phyloP scores from a whole-genome alignment of 495 filamentous ascomycete species.

The Lophiotrema nucula region DNA sequence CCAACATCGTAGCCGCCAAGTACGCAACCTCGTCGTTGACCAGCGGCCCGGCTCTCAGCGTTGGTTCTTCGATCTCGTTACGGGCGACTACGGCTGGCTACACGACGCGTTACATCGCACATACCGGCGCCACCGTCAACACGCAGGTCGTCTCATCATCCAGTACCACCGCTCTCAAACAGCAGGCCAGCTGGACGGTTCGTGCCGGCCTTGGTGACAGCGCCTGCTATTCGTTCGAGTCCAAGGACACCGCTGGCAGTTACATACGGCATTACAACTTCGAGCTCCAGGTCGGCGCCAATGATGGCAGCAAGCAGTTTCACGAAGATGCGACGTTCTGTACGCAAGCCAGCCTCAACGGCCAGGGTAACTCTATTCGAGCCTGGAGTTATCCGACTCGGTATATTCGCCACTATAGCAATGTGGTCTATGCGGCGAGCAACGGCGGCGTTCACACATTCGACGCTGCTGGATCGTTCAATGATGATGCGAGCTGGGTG shows the following conservation, averaged over 20 bases:
- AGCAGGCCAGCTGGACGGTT: constrained; percentile 56
- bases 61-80: constrained; percentile 52
- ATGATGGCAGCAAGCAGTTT: constrained; percentile 54
- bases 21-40: constrained; percentile 50
- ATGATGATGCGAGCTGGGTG: constrained; percentile 52
- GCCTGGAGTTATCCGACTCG: constrained; percentile 59
- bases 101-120: constrained; percentile 53
- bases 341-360: constrained; percentile 47
- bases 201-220: constrained; percentile 52
- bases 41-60: constrained; percentile 50
- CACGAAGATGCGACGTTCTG: constrained; percentile 58
- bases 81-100: constrained; percentile 52
- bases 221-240: constrained; percentile 58
- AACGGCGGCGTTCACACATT: constrained; percentile 54
- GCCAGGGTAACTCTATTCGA: constrained; percentile 49
- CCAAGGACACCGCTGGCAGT: constrained; percentile 53
- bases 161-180: constrained; percentile 47
- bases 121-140: constrained; percentile 48
- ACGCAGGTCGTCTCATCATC: constrained; percentile 55
- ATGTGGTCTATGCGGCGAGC: constrained; percentile 49
- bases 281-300: constrained; percentile 46
- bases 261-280: constrained; percentile 55
- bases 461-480: constrained; percentile 49
- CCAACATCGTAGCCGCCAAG: constrained; percentile 56
- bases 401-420: constrained; percentile 53